Base-by-base conservation (phyloP, 495 filamentous ascomycete genomes). In the Penicillium taxi region DNA sequence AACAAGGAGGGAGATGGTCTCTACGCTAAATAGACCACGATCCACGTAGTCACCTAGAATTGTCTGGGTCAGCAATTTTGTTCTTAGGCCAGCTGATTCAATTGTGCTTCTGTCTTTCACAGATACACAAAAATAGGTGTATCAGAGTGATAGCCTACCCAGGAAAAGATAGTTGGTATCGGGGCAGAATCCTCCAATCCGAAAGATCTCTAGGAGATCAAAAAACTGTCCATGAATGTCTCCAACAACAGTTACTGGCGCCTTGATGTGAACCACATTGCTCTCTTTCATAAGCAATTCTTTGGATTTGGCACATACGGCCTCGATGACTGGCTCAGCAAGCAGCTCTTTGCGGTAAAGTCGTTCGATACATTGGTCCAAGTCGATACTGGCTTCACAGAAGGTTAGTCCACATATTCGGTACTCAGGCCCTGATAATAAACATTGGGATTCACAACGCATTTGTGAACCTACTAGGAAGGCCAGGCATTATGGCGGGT, bases 211-310 rank as follows among this genome's bases (percentile, higher is more conserved):
- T 29, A 96, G 85, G 73, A 98, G 76, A 53, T 98, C 91, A 53
- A 87, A 96, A 62, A 98, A 98, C 64, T 98, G 91, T 12, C 91
- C 91, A 61, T 98, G 91, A 49, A 98, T 98, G 53, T 98, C 91
- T 43, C 91, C 91, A 6, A 98, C 93, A 2, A 98, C 91, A n/a
- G 91, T 98, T 26, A 98, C 86, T 6, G 91, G 91, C 11, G 91
- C 89, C 37, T 79, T 78, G 41, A 98, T 93, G 57, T 98, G 91
- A 27, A 98, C 91, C 32, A 98, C 91, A 69, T 98, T 98, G 72
- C 90, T 96, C 75, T 98, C 91, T 58, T 91, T 93, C 91, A 98
- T 98, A 44, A 98, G 72, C 38, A 96, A 73, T 63, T 98, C 91
- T 48, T 98, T 98, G 9, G 93, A 87, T 61, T 98, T 98, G 52